phyloP scores from a whole-genome alignment of 768 basidiomycete species.

The Podaxis carcinomalis region DNA sequence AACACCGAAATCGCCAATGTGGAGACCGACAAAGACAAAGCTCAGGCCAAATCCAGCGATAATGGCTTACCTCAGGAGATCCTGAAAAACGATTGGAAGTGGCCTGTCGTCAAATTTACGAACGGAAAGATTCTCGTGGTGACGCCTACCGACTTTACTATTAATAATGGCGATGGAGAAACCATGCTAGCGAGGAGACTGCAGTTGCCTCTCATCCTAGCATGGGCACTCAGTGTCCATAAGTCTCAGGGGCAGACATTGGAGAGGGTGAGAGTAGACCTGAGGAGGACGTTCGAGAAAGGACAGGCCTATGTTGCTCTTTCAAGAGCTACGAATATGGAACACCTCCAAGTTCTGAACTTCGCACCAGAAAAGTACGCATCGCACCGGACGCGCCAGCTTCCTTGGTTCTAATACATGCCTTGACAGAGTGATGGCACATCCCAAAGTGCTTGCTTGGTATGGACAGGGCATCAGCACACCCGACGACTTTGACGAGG shows the following conservation, averaged over 20 bases:
- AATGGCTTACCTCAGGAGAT: background rate
- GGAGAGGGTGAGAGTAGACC: constrained; percentile 76
- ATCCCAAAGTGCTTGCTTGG: constrained; percentile 62
- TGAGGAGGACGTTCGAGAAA: constrained; percentile 72
- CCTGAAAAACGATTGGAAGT: constrained; percentile 19
- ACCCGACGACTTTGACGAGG: constrained; percentile 16
- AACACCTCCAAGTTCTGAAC: constrained; percentile 57
- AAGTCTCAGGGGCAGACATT: constrained; percentile 70
- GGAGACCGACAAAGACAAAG: background rate
- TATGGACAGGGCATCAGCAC: constrained; percentile 22
- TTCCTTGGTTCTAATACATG: background rate
- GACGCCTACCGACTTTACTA: constrained; percentile 56
- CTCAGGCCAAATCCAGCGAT: background rate
- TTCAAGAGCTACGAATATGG: constrained; percentile 69
- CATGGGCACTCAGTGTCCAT: constrained; percentile 87
- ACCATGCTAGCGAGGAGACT: constrained; percentile 42
- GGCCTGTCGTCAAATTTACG: constrained; percentile 62
- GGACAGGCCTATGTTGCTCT: constrained; percentile 77
- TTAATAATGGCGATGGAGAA: constrained; percentile 54
- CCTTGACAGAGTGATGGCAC: constrained; percentile 51
- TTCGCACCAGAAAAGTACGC: constrained; percentile 58
- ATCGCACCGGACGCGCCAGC: background rate
- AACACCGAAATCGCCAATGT: constrained; percentile 31
- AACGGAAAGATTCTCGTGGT: constrained; percentile 42
- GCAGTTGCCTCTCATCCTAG: constrained; percentile 73